Evolutionary conservation across 1,139 yeast genomes (phyloP), one percentile per base, ranked within the genome.

Genomic region (Suhomyces wounanorum): DNA sequence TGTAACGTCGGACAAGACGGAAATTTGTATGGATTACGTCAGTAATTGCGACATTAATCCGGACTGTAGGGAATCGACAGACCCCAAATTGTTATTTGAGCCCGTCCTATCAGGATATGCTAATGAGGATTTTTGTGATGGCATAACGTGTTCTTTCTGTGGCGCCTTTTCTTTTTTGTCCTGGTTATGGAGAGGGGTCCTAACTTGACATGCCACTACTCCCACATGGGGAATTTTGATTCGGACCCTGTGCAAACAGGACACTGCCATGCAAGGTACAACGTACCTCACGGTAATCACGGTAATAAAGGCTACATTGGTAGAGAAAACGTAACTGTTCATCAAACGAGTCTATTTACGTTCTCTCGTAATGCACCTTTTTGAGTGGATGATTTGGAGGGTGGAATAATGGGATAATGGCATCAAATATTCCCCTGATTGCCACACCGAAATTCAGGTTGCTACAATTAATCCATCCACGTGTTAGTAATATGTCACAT

Each of bases 1-100:
- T 6, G 30, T 33, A 40, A 40, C 42, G 33, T 40, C 42, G 42
- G 42, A 28, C 31, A 40, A 25, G 4, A 41, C 44, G 44, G 44
- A 41, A 30, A 41, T 16, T 41, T 30, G 44, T 28, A 13, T 36
- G 36, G 16, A 41, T 41, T 41, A 41, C 37, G 37, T 31, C 36
- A 41, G 44, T 11, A 5, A 14, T 30, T 30, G 33, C 33, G 33
- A 30, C 33, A 30, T 10, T 11, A 30, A 13, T 30, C 14, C 6
- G 33, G 11, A 10, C 11, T 30, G 33, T 14, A 30, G 8, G 30
- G 8, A 26, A 26, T 9, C 11, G 8, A 10, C 10, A 26, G 11
- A 26, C 23, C 6, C 23, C 6, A 4, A 4, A 3, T 21, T 21
- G n/a, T 21, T 21, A 6, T 3, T 26, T 26, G 30, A n/a, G 11